Conservation (phyloP, 768 basidiomycete genomes). For the Candolleomyces aberdarensis region DNA sequence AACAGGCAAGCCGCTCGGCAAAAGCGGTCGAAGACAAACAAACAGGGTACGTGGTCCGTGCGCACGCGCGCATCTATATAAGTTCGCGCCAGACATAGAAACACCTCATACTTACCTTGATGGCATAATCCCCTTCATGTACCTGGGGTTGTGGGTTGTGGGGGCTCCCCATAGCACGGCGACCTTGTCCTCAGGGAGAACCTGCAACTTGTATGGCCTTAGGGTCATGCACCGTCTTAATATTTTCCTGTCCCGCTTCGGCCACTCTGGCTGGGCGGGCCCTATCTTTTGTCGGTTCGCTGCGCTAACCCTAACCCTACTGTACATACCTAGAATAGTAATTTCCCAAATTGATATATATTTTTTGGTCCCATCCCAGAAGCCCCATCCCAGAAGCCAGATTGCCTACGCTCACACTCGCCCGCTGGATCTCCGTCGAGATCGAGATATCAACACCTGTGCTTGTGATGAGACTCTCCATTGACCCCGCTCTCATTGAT, state of each 20-base stretch:
- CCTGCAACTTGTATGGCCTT: constrained; percentile 62
- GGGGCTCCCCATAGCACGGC: constrained; percentile 66
- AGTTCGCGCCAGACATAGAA: background rate
- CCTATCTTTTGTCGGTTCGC: constrained; percentile 32
- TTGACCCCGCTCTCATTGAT: too few species aligned
- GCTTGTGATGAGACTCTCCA: too few species aligned
- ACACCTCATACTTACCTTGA: constrained; percentile 61
- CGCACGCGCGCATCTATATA: constrained; percentile 24
- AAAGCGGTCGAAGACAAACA: constrained; percentile 7
- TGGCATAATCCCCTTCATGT: constrained; percentile 55
- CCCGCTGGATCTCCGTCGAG: too few species aligned
- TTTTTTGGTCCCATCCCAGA: background rate
- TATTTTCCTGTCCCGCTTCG: constrained; percentile 74
- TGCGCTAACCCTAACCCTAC: constrained; percentile 49
- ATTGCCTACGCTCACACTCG: background rate
- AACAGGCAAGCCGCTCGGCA: constrained; percentile 1
- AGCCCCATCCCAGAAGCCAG: background rate
- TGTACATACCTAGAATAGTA: background rate
- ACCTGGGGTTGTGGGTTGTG: constrained; percentile 54
- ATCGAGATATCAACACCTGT: too few species aligned
- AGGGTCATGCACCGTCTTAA: constrained; percentile 76
- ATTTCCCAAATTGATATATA: background rate
- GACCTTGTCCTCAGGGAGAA: constrained; percentile 67
- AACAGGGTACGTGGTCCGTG: constrained; percentile 33
- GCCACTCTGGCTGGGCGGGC: constrained; percentile 63